Evolutionary conservation across 768 basidiomycete genomes (phyloP), one percentile per base, ranked within the genome.

Genomic region (Boletellus ananiceps): DNA sequence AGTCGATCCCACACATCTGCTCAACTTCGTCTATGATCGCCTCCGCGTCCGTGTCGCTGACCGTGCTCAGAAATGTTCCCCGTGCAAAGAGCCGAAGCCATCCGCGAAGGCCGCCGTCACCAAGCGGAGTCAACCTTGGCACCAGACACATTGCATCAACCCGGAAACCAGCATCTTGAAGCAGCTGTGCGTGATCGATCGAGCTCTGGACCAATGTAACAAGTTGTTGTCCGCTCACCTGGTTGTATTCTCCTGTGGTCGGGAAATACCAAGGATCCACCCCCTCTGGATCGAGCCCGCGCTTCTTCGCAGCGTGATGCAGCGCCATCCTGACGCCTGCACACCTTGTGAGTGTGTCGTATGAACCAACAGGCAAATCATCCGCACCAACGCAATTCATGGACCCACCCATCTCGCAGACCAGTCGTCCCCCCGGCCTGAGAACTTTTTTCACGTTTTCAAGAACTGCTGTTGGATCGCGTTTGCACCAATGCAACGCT

Each of bases 241-340:
- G 70, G 40, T 64, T 68, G 64, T 93, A 91, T 50, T 86, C 81
- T 25, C 79, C 74, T 11, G 74, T 74, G 0, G 83, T 83, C 4
- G 91, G 91, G 61, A 90, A 92, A 69, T 81, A 90, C 88, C 88
- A 93, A 0, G 91, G 91, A 60, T 93, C 90, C 37, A 81, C 62
- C 11, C 66, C 58, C 8, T 67, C 65, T 9, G 88, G 79, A 63
- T 89, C 73, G 47, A 81, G 65, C 0, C 86, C 85, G 23, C 74
- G 71, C 27, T 67, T 65, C 47, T 67, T 69, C 34, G 84, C 65
- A 0, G 76, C 80, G 9, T 71, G 60, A 52, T 89, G 73, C 14
- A 93, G 56, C 4, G 78, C 76, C 14, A 69, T 64, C 47, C 88
- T 71, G 23, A 90, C 64, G 8, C 86, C 88, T 86, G 61, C 60